phyloP scores from a whole-genome alignment of 2,329 filamentous ascomycete species.

The Xylariaceae sp. region DNA sequence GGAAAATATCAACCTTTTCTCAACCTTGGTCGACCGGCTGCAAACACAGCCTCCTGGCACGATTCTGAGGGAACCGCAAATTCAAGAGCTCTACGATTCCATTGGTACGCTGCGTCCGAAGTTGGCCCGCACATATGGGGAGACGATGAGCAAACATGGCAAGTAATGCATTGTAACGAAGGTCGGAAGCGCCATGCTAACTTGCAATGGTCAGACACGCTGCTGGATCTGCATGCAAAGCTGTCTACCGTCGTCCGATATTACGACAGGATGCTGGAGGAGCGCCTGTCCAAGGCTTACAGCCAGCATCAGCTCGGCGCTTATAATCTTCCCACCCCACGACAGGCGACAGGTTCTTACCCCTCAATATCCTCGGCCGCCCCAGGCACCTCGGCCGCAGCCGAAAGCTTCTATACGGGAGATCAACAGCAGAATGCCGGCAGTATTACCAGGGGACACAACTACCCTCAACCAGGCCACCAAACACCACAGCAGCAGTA shows the following conservation, averaged over 20 bases:
- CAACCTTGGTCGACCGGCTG: slow-evolving; percentile 85
- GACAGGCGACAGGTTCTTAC: slow-evolving; percentile 56
- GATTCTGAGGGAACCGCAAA: slow-evolving; percentile 92
- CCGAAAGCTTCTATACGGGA: slow-evolving; percentile 77
- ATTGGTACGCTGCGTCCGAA: slow-evolving; percentile 92
- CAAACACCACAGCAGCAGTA: slow-evolving; percentile 37
- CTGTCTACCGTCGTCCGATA: slow-evolving; percentile 93
- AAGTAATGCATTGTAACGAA: slow-evolving; percentile 27
- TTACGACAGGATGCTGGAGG: slow-evolving; percentile 96
- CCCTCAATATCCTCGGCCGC: slow-evolving; percentile 37
- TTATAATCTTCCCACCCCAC: slow-evolving; percentile 49
- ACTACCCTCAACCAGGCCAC: slow-evolving; percentile 43
- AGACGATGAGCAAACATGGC: slow-evolving; percentile 99
- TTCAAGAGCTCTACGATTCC: slow-evolving; percentile 95
- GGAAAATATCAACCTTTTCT: slow-evolving; percentile 94
- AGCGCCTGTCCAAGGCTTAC: slow-evolving; percentile 87
- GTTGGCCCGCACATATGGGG: slow-evolving; percentile 87
- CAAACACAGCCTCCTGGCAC: slow-evolving; percentile 94
- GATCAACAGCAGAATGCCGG: slow-evolving; percentile 44
- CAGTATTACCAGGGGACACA: slow-evolving; percentile 42
- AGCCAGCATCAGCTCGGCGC: slow-evolving; percentile 66
- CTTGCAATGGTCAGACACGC: slow-evolving; percentile 74
- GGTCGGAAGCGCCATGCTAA: too few species aligned
- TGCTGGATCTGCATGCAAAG: slow-evolving; percentile 91
- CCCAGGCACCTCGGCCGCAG: slow-evolving; percentile 31